These are phyloP conservation scores for Lepidopterella palustris DNA, from an alignment of 495 filamentous ascomycete species.

Conservation along the genomic window DNA sequence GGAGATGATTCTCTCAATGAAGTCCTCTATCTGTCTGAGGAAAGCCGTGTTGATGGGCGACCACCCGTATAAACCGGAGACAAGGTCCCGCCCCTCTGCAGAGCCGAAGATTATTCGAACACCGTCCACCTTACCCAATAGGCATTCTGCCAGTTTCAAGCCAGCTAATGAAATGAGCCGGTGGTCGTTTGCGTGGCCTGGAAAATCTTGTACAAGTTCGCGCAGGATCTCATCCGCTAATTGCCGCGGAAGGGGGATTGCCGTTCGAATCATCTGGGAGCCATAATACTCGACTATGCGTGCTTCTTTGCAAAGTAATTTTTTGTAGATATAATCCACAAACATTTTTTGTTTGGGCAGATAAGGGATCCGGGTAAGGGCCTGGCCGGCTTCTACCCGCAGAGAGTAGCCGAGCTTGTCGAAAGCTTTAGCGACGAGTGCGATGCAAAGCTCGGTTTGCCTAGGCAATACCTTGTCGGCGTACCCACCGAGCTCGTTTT, in stretches of 20 bases:
- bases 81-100: conserved; percentile 42
- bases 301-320: neutral
- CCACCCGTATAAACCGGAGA: conserved; percentile 32
- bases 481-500: conserved; percentile 32
- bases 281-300: neutral
- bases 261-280: neutral
- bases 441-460: conserved; percentile 38
- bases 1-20: neutral
- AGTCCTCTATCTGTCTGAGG: neutral
- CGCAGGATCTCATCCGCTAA: neutral
- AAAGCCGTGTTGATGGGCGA: neutral
- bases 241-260: neutral
- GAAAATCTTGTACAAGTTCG: conserved; percentile 33
- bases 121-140: conserved; percentile 43
- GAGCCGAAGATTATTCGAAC: conserved; percentile 46
- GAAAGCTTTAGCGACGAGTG: conserved; percentile 18
- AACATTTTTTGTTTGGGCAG: neutral
- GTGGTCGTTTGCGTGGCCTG: conserved; percentile 38
- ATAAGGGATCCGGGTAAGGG: neutral
- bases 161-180: conserved; percentile 44
- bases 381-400: neutral
- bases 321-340: neutral
- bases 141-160: conserved; percentile 37
- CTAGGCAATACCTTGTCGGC: conserved; percentile 26
- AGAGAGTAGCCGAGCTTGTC: neutral